Percentiles rank a stretch among this genome's conserved stretches.
Evolutionary conservation across 1,139 yeast species (phyloP).

Genomic region (Suhomyces guaymorum): DNA sequence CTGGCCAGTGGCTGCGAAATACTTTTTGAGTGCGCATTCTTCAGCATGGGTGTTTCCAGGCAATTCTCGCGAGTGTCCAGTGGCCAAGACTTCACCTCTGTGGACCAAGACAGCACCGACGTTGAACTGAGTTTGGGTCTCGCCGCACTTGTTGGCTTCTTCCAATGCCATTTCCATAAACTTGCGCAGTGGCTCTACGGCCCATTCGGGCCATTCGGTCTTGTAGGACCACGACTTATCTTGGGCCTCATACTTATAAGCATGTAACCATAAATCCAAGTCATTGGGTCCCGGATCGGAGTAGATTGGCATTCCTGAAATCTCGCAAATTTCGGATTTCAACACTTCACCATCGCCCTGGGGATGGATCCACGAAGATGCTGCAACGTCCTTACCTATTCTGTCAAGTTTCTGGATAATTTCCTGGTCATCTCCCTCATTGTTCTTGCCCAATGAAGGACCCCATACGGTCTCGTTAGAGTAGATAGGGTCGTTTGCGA

Average conservation of each 20-base stretch:
- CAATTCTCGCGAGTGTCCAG: constrained; percentile 88
- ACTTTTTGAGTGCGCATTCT: constrained; percentile 88
- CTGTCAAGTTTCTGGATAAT: constrained; percentile 52
- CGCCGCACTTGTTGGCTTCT: constrained; percentile 80
- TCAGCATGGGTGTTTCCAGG: constrained; percentile 98
- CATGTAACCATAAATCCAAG: constrained; percentile 86
- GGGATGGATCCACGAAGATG: constrained; percentile 69
- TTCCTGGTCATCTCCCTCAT: constrained; percentile 47
- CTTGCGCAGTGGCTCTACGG: constrained; percentile 54
- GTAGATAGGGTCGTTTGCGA: constrained; percentile 92
- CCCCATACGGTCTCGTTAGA: constrained; percentile 74
- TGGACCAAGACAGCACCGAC: constrained; percentile 89
- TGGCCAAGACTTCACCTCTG: constrained; percentile 63
- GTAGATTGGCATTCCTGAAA: constrained; percentile 72
- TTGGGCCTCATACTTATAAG: constrained; percentile 68
- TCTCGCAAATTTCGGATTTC: constrained; percentile 57
- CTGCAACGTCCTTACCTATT: constrained; percentile 68
- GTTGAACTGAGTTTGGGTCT: constrained; percentile 83
- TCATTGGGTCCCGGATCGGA: constrained; percentile 90
- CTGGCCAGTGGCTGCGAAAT: constrained; percentile 41
- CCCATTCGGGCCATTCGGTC: constrained; percentile 89
- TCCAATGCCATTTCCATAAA: constrained; percentile 67
- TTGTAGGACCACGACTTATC: constrained; percentile 69
- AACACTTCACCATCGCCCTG: constrained; percentile 61
- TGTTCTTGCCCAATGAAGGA: constrained; percentile 52